These are phyloP conservation scores for Globisporangium emineosum DNA, from an alignment of 352 stramenopile species.

Conservation along the genomic window DNA sequence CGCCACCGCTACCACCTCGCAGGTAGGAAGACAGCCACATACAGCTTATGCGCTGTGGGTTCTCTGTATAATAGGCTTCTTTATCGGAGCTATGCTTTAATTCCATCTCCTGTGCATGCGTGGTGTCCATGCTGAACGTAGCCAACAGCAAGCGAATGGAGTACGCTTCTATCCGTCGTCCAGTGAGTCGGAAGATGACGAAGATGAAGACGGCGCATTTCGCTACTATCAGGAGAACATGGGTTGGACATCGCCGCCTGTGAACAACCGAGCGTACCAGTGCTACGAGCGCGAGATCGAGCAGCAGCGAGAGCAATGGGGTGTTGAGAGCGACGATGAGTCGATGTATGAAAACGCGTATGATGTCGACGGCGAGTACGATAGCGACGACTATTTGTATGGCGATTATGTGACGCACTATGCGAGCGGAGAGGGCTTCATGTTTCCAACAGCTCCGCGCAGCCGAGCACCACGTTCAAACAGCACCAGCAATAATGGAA, in stretches of 20 bases:
- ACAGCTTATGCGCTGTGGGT: not conserved
- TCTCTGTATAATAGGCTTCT: not conserved
- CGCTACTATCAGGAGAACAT: constrained; percentile 1
- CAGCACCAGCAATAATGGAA: not conserved
- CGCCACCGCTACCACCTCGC: not conserved
- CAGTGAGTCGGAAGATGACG: constrained; percentile 1
- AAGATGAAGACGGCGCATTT: constrained; percentile 2
- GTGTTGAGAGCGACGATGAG: not conserved
- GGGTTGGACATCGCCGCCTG: not conserved
- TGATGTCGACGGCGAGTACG: constrained; percentile 10
- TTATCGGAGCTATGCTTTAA: not conserved
- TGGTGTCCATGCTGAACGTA: not conserved
- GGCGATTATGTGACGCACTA: constrained; percentile 9
- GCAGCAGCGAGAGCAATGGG: not conserved
- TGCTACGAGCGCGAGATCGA: not conserved
- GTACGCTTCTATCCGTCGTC: not conserved
- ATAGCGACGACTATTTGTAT: constrained; percentile 13
- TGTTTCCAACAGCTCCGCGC: not conserved
- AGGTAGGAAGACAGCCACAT: not conserved
- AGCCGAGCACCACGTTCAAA: not conserved
- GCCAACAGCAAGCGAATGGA: not conserved
- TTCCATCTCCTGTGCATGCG: not conserved
- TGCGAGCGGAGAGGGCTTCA: not conserved
- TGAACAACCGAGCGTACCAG: not conserved
- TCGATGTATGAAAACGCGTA: constrained; percentile 9